Base-by-base conservation (phyloP, 352 stramenopile genomes). In the Phytophthora ramorum region DNA sequence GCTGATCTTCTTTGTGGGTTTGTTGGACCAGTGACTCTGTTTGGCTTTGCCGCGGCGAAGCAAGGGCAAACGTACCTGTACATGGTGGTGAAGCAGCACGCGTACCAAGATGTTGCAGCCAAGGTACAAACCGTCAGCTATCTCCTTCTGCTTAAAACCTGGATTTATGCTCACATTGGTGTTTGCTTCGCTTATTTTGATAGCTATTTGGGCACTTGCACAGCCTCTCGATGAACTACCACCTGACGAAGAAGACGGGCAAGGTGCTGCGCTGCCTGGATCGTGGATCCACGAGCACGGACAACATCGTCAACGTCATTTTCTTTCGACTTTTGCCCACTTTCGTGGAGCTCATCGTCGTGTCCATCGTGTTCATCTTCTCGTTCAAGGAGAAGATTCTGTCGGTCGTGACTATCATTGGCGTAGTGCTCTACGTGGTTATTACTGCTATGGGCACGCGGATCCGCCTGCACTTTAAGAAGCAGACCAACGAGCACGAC, bases 241-340 rank as follows among this genome's bases (percentile, higher is more conserved):
- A 99, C 74, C 67, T 99, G 26, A 95, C 83, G 22, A 99, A 99
- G 73, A 98, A 99, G 66, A 96, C 98, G 14, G 97, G 97, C 53
- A 98, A 98, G 66, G 93, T 99, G 22, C 83, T 99, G 45, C 82
- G 96, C 14, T 90, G 82, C 30, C 84, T 98, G 50, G 91, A 98
- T 61, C 80, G 93, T 32, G 92, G 93, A 3, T 92, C 92, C 0
- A 78, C 74, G 34, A 92, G 85, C 57, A 95, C 91, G 12, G 88
- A 97, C 77, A 96, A 90, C 54, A 90, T 99, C 34, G 97, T 99
- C 63, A 98, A 98, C 64, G 98, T 99, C 63, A 76, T 98, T 44
- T 99, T 98, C 75, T 91, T 99, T 35, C 97, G 95, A 63, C 75
- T 99, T 9, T 35, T 98, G 19, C 96, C 97, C n/a, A 97, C 96